Evolutionary conservation across 495 filamentous ascomycete genomes (phyloP).

Genomic region (Pyrenopolyporus hunteri): DNA sequence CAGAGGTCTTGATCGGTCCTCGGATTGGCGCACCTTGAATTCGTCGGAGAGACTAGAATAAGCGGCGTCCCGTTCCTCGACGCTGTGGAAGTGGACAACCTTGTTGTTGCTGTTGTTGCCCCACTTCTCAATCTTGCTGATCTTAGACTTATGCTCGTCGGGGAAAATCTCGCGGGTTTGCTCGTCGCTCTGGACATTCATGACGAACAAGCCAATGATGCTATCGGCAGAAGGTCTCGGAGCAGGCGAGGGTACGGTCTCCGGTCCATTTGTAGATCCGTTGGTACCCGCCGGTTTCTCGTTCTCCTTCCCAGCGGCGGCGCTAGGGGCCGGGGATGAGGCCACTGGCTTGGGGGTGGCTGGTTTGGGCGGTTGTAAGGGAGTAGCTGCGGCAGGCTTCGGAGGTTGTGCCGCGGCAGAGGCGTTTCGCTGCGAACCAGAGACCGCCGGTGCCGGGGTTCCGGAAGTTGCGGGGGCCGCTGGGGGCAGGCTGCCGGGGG

Average conservation of each 20-base stretch:
- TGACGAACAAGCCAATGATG: slow-evolving; percentile 82
- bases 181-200: slow-evolving; percentile 76
- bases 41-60: slow-evolving; percentile 74
- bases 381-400: slow-evolving; percentile 46
- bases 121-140: slow-evolving; percentile 77
- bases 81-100: slow-evolving; percentile 77
- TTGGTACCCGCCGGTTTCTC: slow-evolving; percentile 57
- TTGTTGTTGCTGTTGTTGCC: slow-evolving; percentile 73
- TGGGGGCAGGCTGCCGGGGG: slow-evolving; percentile 47
- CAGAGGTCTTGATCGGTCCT: slow-evolving; percentile 73
- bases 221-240: slow-evolving; percentile 51
- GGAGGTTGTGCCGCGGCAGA: slow-evolving; percentile 45
- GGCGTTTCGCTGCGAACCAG: slow-evolving; percentile 46
- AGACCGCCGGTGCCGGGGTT: slow-evolving; percentile 14
- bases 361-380: slow-evolving; percentile 57
- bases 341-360: slow-evolving; percentile 56
- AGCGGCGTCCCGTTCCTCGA: slow-evolving; percentile 78
- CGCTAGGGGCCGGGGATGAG: slow-evolving; percentile 45
- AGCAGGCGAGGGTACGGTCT: slow-evolving; percentile 50
- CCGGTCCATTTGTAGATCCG: slow-evolving; percentile 58
- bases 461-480: slow-evolving; percentile 47
- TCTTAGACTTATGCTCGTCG: slow-evolving; percentile 80
- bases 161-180: slow-evolving; percentile 78
- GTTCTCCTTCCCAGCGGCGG: slow-evolving; percentile 48
- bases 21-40: slow-evolving; percentile 67